Conservation (phyloP, 2,329 filamentous ascomycete species). For the Ambrosiella xylebori region DNA sequence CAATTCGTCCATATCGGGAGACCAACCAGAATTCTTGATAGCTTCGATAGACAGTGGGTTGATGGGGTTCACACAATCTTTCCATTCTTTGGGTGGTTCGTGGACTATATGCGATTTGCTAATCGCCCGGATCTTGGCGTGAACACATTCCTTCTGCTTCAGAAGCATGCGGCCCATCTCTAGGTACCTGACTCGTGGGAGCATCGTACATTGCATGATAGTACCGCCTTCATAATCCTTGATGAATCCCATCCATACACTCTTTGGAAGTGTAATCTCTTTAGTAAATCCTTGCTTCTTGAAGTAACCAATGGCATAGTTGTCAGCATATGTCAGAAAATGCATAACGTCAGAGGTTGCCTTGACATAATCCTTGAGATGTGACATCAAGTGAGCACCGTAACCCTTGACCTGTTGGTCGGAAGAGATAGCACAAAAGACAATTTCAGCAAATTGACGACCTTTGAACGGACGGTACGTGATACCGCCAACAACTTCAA, state of each 20-base stretch:
- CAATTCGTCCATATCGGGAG: constrained; percentile 91
- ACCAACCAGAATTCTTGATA: constrained; percentile 88
- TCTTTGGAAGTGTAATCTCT: constrained; percentile 80
- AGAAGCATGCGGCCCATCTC: constrained; percentile 85
- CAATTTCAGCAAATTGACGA: constrained; percentile 89
- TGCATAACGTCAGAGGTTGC: constrained; percentile 95
- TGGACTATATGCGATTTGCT: constrained; percentile 81
- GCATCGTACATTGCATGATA: constrained; percentile 98
- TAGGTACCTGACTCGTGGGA: constrained; percentile 84
- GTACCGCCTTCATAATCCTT: constrained; percentile 98
- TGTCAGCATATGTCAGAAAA: constrained; percentile 95
- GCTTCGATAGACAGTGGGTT: constrained; percentile 75
- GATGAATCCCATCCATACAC: constrained; percentile 98
- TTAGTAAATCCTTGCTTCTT: constrained; percentile 99
- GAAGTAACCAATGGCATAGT: constrained; percentile 97
- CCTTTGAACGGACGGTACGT: constrained; percentile 90
- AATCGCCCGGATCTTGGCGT: constrained; percentile 85
- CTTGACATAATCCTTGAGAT: constrained; percentile 96
- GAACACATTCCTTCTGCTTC: constrained; percentile 91
- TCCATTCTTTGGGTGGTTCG: constrained; percentile 71
- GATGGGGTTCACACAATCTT: constrained; percentile 54
- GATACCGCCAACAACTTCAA: constrained; percentile 92
- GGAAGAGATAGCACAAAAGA: constrained; percentile 93
- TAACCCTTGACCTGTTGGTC: constrained; percentile 99
- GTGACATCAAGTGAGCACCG: constrained; percentile 92